Evolutionary conservation across 2,329 filamentous ascomycete species (phyloP).

Genomic region (Fonsecaea erecta): DNA sequence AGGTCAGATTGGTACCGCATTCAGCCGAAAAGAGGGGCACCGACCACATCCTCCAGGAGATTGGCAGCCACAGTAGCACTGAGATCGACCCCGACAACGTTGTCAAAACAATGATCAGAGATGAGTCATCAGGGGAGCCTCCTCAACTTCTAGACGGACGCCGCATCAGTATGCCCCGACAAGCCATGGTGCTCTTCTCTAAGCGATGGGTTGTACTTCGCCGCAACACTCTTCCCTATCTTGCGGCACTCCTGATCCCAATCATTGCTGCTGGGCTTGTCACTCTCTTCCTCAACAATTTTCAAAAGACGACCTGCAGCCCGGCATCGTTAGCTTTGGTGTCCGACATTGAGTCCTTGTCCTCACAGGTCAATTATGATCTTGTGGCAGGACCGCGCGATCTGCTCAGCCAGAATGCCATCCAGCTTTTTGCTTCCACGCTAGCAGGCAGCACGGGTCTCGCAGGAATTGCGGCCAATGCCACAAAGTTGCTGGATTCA

Average conservation of each 20-base stretch:
- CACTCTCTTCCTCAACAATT: slow-evolving; percentile 71
- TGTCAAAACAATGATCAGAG: slow-evolving; percentile 20
- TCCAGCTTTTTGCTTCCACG: slow-evolving; percentile 36
- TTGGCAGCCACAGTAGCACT: slow-evolving; percentile 26
- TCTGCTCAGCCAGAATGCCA: slow-evolving; percentile 37
- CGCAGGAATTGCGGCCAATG: slow-evolving; percentile 36
- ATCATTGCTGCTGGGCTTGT: slow-evolving; percentile 79
- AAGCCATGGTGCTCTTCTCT: slow-evolving; percentile 73
- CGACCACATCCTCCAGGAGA: slow-evolving; percentile 24
- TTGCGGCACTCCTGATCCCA: slow-evolving; percentile 75
- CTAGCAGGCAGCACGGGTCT: slow-evolving; percentile 40
- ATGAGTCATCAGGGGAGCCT: slow-evolving; percentile 30
- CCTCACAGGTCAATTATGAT: slow-evolving; percentile 41
- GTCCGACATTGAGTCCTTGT: slow-evolving; percentile 40
- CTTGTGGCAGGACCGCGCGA: slow-evolving; percentile 46
- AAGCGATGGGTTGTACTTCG: slow-evolving; percentile 80
- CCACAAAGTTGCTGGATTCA: slow-evolving; percentile 44
- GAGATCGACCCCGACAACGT: slow-evolving; percentile 26
- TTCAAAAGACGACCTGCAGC: slow-evolving; percentile 58
- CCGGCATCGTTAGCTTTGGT: slow-evolving; percentile 50
- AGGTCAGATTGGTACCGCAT: slow-evolving; percentile 56
- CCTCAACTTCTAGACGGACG: slow-evolving; percentile 67
- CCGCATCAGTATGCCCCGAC: slow-evolving; percentile 69
- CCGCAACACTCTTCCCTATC: slow-evolving; percentile 76
- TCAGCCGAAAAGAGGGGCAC: background rate